Evolutionary conservation across 139 green algal species (phyloP), one percentile per base, ranked within the genome.

Genomic region (Gonium pectorale): DNA sequence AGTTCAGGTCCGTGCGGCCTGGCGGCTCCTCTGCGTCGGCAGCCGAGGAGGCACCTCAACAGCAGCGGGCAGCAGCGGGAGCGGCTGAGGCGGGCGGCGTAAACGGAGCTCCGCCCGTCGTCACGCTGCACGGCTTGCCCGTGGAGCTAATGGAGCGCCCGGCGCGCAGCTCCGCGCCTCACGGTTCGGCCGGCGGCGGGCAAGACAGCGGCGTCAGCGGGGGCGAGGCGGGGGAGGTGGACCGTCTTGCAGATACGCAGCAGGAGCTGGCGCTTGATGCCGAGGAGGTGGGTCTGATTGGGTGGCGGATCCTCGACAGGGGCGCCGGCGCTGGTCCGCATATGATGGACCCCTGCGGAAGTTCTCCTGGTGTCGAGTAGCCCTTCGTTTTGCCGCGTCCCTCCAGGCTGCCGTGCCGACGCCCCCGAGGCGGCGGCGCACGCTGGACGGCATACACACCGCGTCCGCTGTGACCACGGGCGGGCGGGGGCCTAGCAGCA

Each of bases 61-160:
- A 62, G 43, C 35, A 38, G 21, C 29, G 17, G 52, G 29, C n/a
- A 38, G 33, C 72, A 15, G 51, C 22, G 51, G 29, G 26, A 4
- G 51, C 0, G 51, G 46, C 31, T 2, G 19, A 2, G 21, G 51
- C 35, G 37, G 37, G 8, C 73, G 72, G 72, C 27, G 46, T 51
- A 6, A 38, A 5, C 52, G 72, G n/a, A n/a, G n/a, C n/a, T n/a
- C n/a, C 37, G 37, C 26, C 9, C 13, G 73, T 67, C 22, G 73
- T 81, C 6, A 81, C 73, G 26, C 73, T 81, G 73, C 3, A 54
- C 26, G 73, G 73, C 7, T 24, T 59, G 54, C 22, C 73, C 26
- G 73, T 81, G 73, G 54, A 68, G 37, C 5, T 38, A 54, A 24
- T 68, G 52, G 38, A 49, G 31, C n/a, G n/a, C n/a, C n/a, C n/a